Evolutionary conservation across 139 green algal genomes (phyloP), one percentile per base, ranked within the genome.

Genomic region (Parachlorella kessleri): DNA sequence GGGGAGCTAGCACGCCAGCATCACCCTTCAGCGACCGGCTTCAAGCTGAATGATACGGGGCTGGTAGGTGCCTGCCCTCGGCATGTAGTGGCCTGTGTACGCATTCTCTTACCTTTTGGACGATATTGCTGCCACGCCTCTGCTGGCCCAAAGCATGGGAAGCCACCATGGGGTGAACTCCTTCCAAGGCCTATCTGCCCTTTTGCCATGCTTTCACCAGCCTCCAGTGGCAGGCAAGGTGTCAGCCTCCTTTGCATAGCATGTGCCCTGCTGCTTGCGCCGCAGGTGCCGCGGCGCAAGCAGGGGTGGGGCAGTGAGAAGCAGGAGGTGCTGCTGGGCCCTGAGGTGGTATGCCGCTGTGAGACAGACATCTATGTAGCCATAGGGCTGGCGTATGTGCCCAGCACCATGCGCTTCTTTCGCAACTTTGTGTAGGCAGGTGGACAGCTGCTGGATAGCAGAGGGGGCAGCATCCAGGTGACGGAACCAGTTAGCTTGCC

Each of bases 1-100:
- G 2, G 23, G 5, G 24, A 84, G 42, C 26, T 2, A 33, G 80
- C 73, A 24, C 28, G 38, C 28, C 63, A 3, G 6, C 40, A 40
- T 35, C 68, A 81, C 70, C 80, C 73, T 3, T 4, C 30, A 2
- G 72, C 80, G 35, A 81, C 66, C 3, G 80, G 80, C 26, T 77
- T 76, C 73, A 85, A 85, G 66, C 26, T 85, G 24, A 72, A 35
- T 5, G 80, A 85, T 64, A 24, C 26, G 6, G 65, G 55, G 9
- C 8, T 84, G 70, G 21, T 59, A 37, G 69, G 53, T n/a, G 69
- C 14, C 18, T 21, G 28, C 41, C 48, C 14, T 14, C 14, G 21
- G 21, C 21, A 59, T 28, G 48, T 59, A 28, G 48, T 18, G 48
- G 48, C 48, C 48, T 59, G 48, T 14, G 48, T 59, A 18, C n/a